Conservation (phyloP, 2,329 filamentous ascomycete species). For the Fusarium sp. region DNA sequence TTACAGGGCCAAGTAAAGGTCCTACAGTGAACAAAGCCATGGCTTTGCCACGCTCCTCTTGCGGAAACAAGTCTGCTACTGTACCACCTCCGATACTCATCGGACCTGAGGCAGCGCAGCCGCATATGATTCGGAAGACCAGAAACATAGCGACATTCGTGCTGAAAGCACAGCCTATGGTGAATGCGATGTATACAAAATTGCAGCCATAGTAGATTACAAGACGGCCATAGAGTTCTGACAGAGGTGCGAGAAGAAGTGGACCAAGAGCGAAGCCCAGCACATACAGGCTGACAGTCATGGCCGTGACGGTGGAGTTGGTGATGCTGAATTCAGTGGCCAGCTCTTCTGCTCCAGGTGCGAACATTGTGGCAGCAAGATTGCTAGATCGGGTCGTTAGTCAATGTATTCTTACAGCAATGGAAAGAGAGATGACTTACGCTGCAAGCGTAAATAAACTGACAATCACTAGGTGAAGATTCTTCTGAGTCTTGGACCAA, state of each 20-base stretch:
- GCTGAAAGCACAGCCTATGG: conserved; percentile 26
- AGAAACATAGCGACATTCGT: conserved; percentile 30
- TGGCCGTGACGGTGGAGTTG: conserved; percentile 5
- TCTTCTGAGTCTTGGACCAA: conserved; percentile 64
- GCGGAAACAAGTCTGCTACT: conserved; percentile 25
- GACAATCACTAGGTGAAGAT: conserved; percentile 58
- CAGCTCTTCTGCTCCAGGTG: conserved; percentile 30
- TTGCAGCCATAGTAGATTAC: conserved; percentile 26
- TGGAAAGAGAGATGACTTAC: not conserved
- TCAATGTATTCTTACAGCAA: too few species aligned
- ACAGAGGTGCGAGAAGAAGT: conserved; percentile 33
- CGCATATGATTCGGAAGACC: conserved; percentile 24
- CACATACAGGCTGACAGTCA: conserved; percentile 31
- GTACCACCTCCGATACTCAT: conserved; percentile 36
- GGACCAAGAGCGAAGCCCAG: conserved; percentile 37
- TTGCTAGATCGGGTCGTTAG: conserved; percentile 6
- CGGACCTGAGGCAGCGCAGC: conserved; percentile 32
- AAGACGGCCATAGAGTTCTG: conserved; percentile 31
- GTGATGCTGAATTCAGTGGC: conserved; percentile 28
- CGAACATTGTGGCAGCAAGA: conserved; percentile 41
- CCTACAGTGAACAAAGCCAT: conserved; percentile 72
- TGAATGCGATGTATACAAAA: conserved; percentile 18
- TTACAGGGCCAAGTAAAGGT: conserved; percentile 66
- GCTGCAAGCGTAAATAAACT: conserved; percentile 55
- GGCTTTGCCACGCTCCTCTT: conserved; percentile 62